Evolutionary conservation across 805 yeast genomes (phyloP).

Genomic region (Saccharomyces paradoxus): DNA sequence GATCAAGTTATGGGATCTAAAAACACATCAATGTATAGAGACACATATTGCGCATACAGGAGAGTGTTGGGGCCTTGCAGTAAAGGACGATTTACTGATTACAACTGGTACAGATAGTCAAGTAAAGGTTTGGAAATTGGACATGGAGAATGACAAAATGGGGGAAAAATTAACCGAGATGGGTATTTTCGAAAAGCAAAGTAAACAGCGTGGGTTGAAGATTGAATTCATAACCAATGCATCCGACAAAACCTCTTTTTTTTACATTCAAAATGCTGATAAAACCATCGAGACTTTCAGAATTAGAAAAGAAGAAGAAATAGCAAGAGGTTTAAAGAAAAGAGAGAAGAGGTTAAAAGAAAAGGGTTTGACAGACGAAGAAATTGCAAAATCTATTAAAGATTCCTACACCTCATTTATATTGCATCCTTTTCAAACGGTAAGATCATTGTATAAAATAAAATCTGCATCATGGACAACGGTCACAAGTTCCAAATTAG

Average conservation of each 20-base stretch:
- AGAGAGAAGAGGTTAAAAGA: slow-evolving; percentile 73
- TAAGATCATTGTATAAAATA: slow-evolving; percentile 59
- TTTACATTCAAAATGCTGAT: slow-evolving; percentile 72
- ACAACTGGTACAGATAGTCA: slow-evolving; percentile 80
- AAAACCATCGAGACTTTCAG: slow-evolving; percentile 74
- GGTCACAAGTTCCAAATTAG: slow-evolving; percentile 41
- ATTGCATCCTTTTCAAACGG: slow-evolving; percentile 58
- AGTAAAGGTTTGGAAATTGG: slow-evolving; percentile 74
- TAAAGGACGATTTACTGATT: slow-evolving; percentile 40
- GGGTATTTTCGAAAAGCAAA: slow-evolving; percentile 68
- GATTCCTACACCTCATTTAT: slow-evolving; percentile 46
- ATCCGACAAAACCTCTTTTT: slow-evolving; percentile 32
- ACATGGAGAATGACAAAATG: slow-evolving; percentile 36
- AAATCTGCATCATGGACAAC: slow-evolving; percentile 60
- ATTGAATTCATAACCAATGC: slow-evolving; percentile 39
- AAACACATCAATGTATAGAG: slow-evolving; percentile 82
- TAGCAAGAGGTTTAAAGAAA: slow-evolving; percentile 64
- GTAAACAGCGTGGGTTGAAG: slow-evolving; percentile 61
- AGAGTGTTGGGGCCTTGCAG: slow-evolving; percentile 83
- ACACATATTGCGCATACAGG: slow-evolving; percentile 90
- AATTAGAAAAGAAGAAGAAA: slow-evolving; percentile 66
- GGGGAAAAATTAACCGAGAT: slow-evolving; percentile 45
- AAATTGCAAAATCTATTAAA: slow-evolving; percentile 43
- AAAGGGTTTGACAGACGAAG: slow-evolving; percentile 55
- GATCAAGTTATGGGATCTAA: slow-evolving; percentile 88